Base-by-base conservation (phyloP, 768 basidiomycete genomes). In the Suillus clintonianus region DNA sequence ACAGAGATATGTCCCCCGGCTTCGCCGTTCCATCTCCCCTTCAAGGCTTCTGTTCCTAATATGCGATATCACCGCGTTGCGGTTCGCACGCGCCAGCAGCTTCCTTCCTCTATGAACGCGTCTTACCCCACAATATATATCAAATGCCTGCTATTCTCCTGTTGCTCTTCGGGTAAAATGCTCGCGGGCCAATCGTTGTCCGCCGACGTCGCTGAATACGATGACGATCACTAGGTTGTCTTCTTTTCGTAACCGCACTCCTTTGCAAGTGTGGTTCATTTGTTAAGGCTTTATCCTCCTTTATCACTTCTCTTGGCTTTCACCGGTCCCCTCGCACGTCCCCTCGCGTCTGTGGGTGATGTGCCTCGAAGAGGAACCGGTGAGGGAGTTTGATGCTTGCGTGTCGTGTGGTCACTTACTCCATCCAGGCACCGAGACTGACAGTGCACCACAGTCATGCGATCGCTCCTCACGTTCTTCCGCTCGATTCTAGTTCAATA, bases 1-100 rank as follows among this genome's bases (percentile, higher is more conserved):
- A 60, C 57, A 41, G 15, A 36, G 50, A 39, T 19, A 30, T 51
- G 64, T 43, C 32, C 10, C 56, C 47, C 62, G 45, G 30, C 68
- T 74, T 76, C 37, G 27, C 53, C 60, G 32, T 59, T 34, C 47
- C 74, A 62, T 68, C 73, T 65, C 67, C 60, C 47, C 9, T 54
- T 72, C 64, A 17, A 63, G 66, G 48, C 4, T 51, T 53, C 58
- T 60, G 34, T 42, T 45, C 67, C 64, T 76, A 70, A 69, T 65
- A 54, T 69, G 43, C 60, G 64, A 63, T 64, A 68, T 70, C 63
- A 54, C 71, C 67, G 51, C 60, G 45, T 58, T 59, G 4, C n/a
- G 54, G 47, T 55, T 65, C 64, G 32, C 39, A 41, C 61, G 51
- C 36, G 50, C 50, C 36, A 53, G 60, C 36, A 37, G 27, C 60